Base-by-base conservation (phyloP, 352 stramenopile genomes). In the Elongisporangium undulatum region DNA sequence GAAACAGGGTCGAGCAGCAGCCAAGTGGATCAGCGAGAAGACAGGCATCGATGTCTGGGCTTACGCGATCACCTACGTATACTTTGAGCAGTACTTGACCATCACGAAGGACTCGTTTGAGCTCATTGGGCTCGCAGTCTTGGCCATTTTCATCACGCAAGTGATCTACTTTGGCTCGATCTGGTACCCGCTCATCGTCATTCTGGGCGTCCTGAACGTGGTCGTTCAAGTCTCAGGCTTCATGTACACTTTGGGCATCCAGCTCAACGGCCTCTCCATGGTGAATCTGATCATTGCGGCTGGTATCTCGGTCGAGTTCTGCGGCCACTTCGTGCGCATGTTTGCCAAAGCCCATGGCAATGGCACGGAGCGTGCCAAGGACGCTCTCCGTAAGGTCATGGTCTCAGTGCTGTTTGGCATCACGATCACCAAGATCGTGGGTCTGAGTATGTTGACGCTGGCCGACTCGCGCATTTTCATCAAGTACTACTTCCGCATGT, bases 401-500 rank as follows among this genome's bases (percentile, higher is more conserved):
- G 70, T 78, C 12, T 90, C 77, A 9, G 82, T 96, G 38, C 63
- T 96, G 38, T 92, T 85, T 26, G 86, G 89, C 38, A 76, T 76
- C 22, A 72, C 69, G 20, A 72, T 76, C 68, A 76, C 69, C 10
- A 76, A 76, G 51, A 54, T 76, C 16, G 61, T 76, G 15, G 69
- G 69, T 20, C 38, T 76, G 57, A 76, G 69, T 50, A 67, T 67
- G 39, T 34, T 76, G 29, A 74, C 67, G 49, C 53, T 76, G 23
- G 87, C 89, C n/a, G 68, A 87, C 50, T 92, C 76, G 63, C 81
- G 84, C 22, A 72, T 97, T 53, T 96, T 96, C 64, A 84, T 89
- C 60, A 86, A 95, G 62, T 97, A 96, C 67, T 96, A 94, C 69
- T 96, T 95, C 68, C 79, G 87, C 55, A 96, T 96, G 87, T 96